These are phyloP conservation scores for Cercospora sp. DNA, from an alignment of 2,329 filamentous ascomycete species.

Conservation along the genomic window DNA sequence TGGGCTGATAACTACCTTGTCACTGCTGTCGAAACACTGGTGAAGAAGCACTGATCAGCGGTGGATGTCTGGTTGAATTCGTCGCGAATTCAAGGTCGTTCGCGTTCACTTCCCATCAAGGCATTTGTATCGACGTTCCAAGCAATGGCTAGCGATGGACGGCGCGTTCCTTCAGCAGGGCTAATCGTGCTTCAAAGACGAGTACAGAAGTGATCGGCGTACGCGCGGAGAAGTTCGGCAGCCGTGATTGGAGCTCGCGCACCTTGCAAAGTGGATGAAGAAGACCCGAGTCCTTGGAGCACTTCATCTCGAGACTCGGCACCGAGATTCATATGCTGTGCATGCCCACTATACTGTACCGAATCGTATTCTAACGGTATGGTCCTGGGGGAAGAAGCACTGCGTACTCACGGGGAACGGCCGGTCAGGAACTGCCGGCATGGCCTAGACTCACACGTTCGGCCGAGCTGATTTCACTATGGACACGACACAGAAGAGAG, in stretches of 20 bases:
- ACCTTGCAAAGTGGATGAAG: slow-evolving; percentile 11
- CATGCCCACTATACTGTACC: neutral
- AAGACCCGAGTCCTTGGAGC: slow-evolving; percentile 6
- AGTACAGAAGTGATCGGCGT: slow-evolving; percentile 10
- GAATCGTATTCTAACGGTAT: neutral
- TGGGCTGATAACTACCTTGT: neutral
- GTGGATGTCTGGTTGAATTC: neutral
- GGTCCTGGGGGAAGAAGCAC: slow-evolving; percentile 4
- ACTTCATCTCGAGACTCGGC: slow-evolving; percentile 7
- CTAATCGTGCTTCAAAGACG: slow-evolving; percentile 7
- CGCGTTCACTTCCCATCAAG: slow-evolving; percentile 1
- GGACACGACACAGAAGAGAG: slow-evolving; percentile 24
- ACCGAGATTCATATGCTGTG: slow-evolving; percentile 11
- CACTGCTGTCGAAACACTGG: neutral
- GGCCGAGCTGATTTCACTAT: slow-evolving; percentile 8
- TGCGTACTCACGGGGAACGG: slow-evolving; percentile 4
- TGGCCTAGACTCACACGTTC: slow-evolving; percentile 6
- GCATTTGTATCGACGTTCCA: neutral
- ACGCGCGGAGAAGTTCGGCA: neutral
- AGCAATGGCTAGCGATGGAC: slow-evolving; percentile 4
- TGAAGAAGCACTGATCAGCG: neutral
- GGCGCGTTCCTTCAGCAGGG: neutral
- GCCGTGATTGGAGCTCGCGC: slow-evolving; percentile 6
- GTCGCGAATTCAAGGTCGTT: neutral
- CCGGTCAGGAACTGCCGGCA: neutral